These are phyloP conservation scores for Termitomyces heimii DNA, from an alignment of 768 basidiomycete genomes.

Conservation along the genomic window DNA sequence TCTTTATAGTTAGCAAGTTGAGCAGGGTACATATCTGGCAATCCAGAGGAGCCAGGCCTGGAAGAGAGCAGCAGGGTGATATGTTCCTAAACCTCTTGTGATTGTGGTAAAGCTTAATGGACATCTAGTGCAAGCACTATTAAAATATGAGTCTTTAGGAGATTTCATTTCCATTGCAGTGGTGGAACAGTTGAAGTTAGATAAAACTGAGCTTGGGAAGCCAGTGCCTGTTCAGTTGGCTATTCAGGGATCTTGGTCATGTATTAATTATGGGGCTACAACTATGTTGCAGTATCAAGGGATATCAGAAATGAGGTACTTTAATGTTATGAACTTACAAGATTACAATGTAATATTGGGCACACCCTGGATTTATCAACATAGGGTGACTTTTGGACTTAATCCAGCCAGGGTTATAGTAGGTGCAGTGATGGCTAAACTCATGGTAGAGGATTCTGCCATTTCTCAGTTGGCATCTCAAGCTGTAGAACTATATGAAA, in stretches of 20 bases:
- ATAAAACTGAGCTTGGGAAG: neutral
- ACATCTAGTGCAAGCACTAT: slow-evolving; percentile 22
- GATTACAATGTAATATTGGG: neutral
- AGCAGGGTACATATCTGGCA: neutral
- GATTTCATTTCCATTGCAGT: slow-evolving; percentile 23
- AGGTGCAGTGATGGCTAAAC: no score
- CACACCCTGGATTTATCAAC: neutral
- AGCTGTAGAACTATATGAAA: no score
- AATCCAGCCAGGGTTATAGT: neutral
- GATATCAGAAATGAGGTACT: neutral
- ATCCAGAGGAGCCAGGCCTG: neutral
- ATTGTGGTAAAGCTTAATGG: slow-evolving; percentile 26
- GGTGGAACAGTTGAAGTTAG: neutral
- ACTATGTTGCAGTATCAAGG: neutral
- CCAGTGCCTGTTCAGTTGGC: neutral
- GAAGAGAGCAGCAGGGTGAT: slow-evolving; percentile 16
- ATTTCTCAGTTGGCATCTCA: no score
- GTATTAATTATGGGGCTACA: neutral
- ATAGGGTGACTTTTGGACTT: no score
- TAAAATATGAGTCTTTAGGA: slow-evolving; percentile 30
- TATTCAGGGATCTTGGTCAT: neutral
- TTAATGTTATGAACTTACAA: neutral
- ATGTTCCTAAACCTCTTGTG: slow-evolving; percentile 13
- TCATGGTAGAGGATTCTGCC: no score
- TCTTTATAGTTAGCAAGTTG: neutral